These are phyloP conservation scores for Hypoxylon sp. DNA, from an alignment of 2,329 filamentous ascomycete species.

Conservation along the genomic window DNA sequence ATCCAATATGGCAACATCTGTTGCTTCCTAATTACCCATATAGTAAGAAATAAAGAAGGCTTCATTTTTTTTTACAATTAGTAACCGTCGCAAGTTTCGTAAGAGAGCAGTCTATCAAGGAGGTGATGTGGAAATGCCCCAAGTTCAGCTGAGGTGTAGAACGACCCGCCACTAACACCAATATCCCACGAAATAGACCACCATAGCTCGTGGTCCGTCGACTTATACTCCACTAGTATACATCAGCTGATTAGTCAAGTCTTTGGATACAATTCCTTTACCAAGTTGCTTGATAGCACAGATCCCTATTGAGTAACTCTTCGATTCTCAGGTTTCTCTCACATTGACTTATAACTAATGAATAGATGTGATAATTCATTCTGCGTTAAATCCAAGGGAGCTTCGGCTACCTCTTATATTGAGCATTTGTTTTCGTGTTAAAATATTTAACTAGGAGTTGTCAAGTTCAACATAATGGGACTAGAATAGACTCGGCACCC, in stretches of 20 bases:
- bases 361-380: background rate
- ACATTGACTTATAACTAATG: background rate
- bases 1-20: constrained; percentile 7
- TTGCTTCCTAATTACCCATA: background rate
- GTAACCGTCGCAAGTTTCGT: no score
- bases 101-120: background rate
- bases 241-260: background rate
- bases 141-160: background rate
- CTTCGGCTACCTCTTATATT: background rate
- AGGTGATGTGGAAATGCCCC: no score
- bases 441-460: no score
- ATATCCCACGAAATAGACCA: background rate
- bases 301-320: background rate
- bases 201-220: no score
- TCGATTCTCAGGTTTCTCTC: background rate
- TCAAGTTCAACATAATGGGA: no score
- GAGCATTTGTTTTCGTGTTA: no score
- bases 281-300: background rate
- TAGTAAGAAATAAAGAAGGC: background rate
- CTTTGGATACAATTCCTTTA: background rate
- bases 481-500: no score
- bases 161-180: background rate
- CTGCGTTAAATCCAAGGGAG: background rate
- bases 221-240: no score
- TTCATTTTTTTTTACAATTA: background rate